Evolutionary conservation across 768 basidiomycete genomes (phyloP).

Genomic region (Rhodotorula babjevae): DNA sequence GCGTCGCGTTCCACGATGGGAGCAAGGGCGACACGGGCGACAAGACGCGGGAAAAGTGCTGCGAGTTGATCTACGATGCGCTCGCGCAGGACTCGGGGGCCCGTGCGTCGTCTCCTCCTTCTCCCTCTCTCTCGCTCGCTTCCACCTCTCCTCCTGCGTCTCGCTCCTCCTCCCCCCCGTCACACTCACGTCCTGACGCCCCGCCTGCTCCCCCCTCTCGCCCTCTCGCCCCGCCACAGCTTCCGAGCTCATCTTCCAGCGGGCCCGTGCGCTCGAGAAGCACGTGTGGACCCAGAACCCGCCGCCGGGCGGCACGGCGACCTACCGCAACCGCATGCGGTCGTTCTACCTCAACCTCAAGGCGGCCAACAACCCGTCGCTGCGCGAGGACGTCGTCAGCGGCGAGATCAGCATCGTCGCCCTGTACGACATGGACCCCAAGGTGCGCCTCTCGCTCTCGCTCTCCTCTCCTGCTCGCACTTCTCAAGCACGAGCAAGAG

Average conservation of each 20-base stretch:
- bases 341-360: slow-evolving; percentile 88
- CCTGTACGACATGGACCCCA: slow-evolving; percentile 74
- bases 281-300: slow-evolving; percentile 55
- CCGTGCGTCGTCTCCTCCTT: slow-evolving; percentile 58
- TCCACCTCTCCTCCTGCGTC: neutral
- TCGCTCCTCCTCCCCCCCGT: no score
- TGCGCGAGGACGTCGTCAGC: slow-evolving; percentile 77
- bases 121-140: neutral
- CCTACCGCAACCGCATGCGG: slow-evolving; percentile 75
- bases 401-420: slow-evolving; percentile 68
- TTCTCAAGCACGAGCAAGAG: neutral
- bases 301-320: slow-evolving; percentile 48
- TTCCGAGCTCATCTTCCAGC: slow-evolving; percentile 61
- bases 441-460: slow-evolving; percentile 55
- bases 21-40: slow-evolving; percentile 49
- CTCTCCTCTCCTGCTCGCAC: neutral
- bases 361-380: slow-evolving; percentile 82
- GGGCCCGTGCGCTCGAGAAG: slow-evolving; percentile 68
- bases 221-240: slow-evolving; percentile 50
- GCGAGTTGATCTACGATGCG: slow-evolving; percentile 85
- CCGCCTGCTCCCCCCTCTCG: no score
- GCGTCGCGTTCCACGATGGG: neutral
- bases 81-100: slow-evolving; percentile 78
- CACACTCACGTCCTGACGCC: no score
- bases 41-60: slow-evolving; percentile 66